Evolutionary conservation across 306 rosid species (phyloP).

Genomic region (Astragalus glycyphyllos): DNA sequence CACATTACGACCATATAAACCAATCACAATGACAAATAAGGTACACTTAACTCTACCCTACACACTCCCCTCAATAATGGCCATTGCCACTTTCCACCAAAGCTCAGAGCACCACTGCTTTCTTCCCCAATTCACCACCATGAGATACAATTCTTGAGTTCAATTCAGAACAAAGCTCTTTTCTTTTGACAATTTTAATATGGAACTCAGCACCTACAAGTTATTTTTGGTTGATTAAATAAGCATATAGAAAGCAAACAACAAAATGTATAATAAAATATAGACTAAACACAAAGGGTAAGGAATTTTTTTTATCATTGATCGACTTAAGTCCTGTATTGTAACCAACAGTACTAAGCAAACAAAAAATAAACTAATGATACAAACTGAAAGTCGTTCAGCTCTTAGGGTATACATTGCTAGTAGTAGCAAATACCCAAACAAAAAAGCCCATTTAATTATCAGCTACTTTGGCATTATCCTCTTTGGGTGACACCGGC

Average conservation of each 20-base stretch:
- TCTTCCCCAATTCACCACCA: too few species aligned
- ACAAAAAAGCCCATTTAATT: slow-evolving; percentile 35
- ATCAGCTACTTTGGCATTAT: slow-evolving; percentile 50
- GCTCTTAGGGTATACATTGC: slow-evolving; percentile 37
- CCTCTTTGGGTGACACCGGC: slow-evolving; percentile 50
- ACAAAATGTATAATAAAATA: neutral
- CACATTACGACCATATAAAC: too few species aligned
- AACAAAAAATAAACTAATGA: slow-evolving; percentile 40
- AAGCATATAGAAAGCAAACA: neutral
- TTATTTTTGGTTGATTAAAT: too few species aligned
- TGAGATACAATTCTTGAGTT: too few species aligned
- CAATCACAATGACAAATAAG: too few species aligned
- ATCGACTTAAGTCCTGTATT: slow-evolving; percentile 34
- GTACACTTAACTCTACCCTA: too few species aligned
- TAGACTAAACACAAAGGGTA: slow-evolving; percentile 4
- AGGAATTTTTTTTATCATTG: slow-evolving; percentile 37
- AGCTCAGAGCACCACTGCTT: too few species aligned
- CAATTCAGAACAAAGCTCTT: too few species aligned
- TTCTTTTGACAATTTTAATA: too few species aligned
- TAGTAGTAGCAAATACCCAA: slow-evolving; percentile 32
- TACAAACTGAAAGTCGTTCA: slow-evolving; percentile 37
- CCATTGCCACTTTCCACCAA: too few species aligned
- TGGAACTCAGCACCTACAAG: too few species aligned
- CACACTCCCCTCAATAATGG: too few species aligned
- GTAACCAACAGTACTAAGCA: slow-evolving; percentile 38